phyloP scores from a whole-genome alignment of 1,284 basidiomycete genomes.

The Boletellus deceptivus region DNA sequence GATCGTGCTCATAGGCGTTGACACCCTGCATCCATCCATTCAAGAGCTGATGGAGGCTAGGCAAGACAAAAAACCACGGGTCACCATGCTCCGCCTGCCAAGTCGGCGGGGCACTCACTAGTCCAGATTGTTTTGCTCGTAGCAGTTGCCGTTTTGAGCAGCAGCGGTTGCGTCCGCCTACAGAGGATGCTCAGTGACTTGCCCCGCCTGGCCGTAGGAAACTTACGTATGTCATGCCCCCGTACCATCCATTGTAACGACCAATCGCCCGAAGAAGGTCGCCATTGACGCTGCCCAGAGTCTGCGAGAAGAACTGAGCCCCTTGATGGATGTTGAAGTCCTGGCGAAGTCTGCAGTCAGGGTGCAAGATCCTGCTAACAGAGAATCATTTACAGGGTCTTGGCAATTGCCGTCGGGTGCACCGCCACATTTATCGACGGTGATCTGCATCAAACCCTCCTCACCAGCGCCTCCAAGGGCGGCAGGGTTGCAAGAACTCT shows the following conservation, averaged over 20 bases:
- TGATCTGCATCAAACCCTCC: slow-evolving; percentile 85
- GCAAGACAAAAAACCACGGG: slow-evolving; percentile 12
- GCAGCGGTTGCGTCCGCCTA: slow-evolving; percentile 62
- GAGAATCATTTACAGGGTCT: slow-evolving; percentile 46
- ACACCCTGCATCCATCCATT: slow-evolving; percentile 79
- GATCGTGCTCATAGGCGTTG: slow-evolving; percentile 47
- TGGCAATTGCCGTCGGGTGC: slow-evolving; percentile 65
- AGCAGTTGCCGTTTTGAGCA: slow-evolving; percentile 53
- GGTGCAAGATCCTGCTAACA: background rate
- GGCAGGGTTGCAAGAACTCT: slow-evolving; percentile 69
- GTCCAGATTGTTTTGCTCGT: slow-evolving; percentile 76
- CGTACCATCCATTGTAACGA: slow-evolving; percentile 72
- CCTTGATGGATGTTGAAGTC: slow-evolving; percentile 69
- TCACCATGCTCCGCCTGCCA: background rate
- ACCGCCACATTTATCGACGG: slow-evolving; percentile 71
- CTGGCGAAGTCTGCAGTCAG: slow-evolving; percentile 34
- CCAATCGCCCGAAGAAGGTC: slow-evolving; percentile 67
- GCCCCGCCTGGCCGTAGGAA: slow-evolving; percentile 5
- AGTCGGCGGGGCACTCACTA: slow-evolving; percentile 48
- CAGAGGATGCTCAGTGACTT: background rate
- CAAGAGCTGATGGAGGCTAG: slow-evolving; percentile 70
- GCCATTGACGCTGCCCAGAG: slow-evolving; percentile 47
- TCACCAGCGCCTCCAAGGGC: slow-evolving; percentile 77
- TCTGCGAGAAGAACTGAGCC: slow-evolving; percentile 56
- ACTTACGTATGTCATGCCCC: slow-evolving; percentile 60